Evolutionary conservation across 176 grass and related monocot genomes (phyloP), one percentile per base, ranked within the genome.

Genomic region (Raddia guianensis): DNA sequence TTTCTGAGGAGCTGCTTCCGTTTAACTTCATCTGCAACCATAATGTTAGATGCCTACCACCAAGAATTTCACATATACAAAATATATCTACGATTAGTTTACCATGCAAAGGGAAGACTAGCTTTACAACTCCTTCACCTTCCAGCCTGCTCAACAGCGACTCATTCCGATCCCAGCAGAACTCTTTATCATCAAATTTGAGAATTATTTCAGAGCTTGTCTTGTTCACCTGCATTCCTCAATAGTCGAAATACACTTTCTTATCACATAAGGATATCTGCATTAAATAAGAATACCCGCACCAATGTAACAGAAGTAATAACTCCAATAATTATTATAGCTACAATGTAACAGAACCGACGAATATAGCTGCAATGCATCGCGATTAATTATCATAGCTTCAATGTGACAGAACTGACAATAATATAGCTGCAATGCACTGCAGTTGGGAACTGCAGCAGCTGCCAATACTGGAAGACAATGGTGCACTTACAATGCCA

Each of bases 61-160:
- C 70, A 68, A 76, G 12, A 46, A 77, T 49, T 86, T 65, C n/a
- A 47, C 18, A 78, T 75, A 70, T 75, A 77, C 9, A 55, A 55
- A 66, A n/a, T 11, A 58, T 8, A 46, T 58, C n/a, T 75, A 20
- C 35, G 40, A 68, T 68, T 50, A 82, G 33, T 75, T 44, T 91
- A 99, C 96, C 96, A 65, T 99, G 96, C 79, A 87, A 84, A 52
- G 96, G 96, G 63, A 99, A 99, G 66, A 99, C 82, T 88, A 88
- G 93, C 73, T 95, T 95, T 64, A 95, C 93, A 80, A 95, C 72
- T 78, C 87, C 96, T 90, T 95, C 96, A 86, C 61, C 68, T 88
- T 99, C 96, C 33, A 99, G 80, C 79, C 71, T 91, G 76, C 79
- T 89, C 64, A 99, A 53, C 52, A 99, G 73, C 70, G 90, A 88